These are phyloP conservation scores for Pleurotus salmoneostramineus DNA, from an alignment of 768 basidiomycete genomes.

Conservation along the genomic window DNA sequence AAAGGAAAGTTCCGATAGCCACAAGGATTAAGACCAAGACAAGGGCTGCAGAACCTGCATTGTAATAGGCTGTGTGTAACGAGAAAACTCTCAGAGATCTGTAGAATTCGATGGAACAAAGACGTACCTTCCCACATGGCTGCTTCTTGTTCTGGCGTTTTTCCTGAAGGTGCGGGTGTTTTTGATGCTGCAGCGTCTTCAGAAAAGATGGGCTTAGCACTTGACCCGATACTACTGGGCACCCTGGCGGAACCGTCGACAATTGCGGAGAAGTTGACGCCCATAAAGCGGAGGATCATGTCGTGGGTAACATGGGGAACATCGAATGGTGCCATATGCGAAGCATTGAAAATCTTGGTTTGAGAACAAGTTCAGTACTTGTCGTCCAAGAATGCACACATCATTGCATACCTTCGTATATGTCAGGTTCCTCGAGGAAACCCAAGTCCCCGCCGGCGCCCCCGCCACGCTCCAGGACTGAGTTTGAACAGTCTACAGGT, in stretches of 20 bases:
- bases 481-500: slow-evolving; percentile 55
- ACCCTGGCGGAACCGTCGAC: slow-evolving; percentile 78
- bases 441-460: slow-evolving; percentile 87
- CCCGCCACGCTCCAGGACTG: slow-evolving; percentile 75
- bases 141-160: slow-evolving; percentile 73
- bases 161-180: slow-evolving; percentile 36
- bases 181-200: slow-evolving; percentile 36
- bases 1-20: slow-evolving; percentile 72
- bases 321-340: slow-evolving; percentile 94
- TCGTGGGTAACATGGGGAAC: slow-evolving; percentile 87
- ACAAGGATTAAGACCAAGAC: slow-evolving; percentile 71
- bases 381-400: not conserved
- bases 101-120: slow-evolving; percentile 1
- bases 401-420: slow-evolving; percentile 70
- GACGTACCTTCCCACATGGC: slow-evolving; percentile 87
- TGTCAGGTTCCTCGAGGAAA: slow-evolving; percentile 82
- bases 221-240: slow-evolving; percentile 74
- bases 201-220: slow-evolving; percentile 61
- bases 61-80: slow-evolving; percentile 74
- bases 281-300: slow-evolving; percentile 98
- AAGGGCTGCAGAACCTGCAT: slow-evolving; percentile 84
- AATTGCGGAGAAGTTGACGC: slow-evolving; percentile 79
- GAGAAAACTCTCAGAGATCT: slow-evolving; percentile 6
- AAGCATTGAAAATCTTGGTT: slow-evolving; percentile 82
- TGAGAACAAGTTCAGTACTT: not conserved